A percentile compares a stretch with the other conserved stretches of the same genome.
Evolutionary conservation across 805 yeast genomes (phyloP).

Genomic region (Hanseniaspora pseudoguilliermondii): DNA sequence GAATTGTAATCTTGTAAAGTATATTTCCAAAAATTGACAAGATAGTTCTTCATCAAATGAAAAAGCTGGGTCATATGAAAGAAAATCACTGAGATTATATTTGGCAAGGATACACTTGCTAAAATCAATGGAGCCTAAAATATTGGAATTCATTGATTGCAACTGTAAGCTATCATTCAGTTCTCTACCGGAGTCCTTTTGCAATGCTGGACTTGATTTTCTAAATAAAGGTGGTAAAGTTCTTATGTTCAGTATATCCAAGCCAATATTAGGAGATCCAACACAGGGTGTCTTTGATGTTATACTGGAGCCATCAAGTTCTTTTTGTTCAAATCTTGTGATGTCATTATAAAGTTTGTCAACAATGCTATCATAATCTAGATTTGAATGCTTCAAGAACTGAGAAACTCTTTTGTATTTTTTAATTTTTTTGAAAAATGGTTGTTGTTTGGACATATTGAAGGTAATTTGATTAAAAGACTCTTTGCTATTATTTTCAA

Average conservation of each 20-base stretch:
- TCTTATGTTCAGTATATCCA: slow-evolving; percentile 11
- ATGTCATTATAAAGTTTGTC: slow-evolving; percentile 1
- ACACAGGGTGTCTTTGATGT: neutral
- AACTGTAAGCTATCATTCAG: slow-evolving; percentile 2
- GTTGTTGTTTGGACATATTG: slow-evolving; percentile 19
- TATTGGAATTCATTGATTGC: slow-evolving; percentile 20
- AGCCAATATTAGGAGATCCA: slow-evolving; percentile 12
- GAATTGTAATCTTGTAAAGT: slow-evolving; percentile 42
- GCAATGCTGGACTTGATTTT: neutral
- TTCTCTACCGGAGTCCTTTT: slow-evolving; percentile 1
- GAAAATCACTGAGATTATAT: slow-evolving; percentile 36
- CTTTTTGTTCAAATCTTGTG: neutral
- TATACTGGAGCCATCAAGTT: neutral
- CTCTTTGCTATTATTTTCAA: slow-evolving; percentile 15
- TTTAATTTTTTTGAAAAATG: slow-evolving; percentile 24
- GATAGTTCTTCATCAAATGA: slow-evolving; percentile 40
- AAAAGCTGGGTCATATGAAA: slow-evolving; percentile 38
- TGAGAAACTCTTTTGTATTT: slow-evolving; percentile 32
- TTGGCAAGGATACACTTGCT: slow-evolving; percentile 33
- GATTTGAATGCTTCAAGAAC: slow-evolving; percentile 18
- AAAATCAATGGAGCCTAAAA: slow-evolving; percentile 31
- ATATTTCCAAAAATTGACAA: slow-evolving; percentile 41
- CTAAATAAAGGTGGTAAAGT: slow-evolving; percentile 13
- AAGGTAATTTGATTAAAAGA: slow-evolving; percentile 12
- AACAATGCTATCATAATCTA: slow-evolving; percentile 7